Conservation (phyloP, 805 yeast species). For the Yarrowia keelungensis region DNA sequence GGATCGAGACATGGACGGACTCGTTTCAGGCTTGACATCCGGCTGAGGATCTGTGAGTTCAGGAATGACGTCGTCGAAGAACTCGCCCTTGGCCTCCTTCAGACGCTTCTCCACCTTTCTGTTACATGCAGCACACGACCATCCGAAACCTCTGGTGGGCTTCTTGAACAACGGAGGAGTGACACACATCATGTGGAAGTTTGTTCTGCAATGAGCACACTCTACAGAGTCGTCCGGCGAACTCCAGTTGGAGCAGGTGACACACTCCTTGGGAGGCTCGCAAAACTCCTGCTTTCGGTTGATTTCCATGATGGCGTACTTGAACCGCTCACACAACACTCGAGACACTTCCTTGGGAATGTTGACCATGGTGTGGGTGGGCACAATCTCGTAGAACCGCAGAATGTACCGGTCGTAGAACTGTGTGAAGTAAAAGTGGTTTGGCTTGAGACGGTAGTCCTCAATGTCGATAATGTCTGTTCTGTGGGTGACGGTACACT, state of each 20-base stretch:
- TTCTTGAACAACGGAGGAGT: constrained; percentile 82
- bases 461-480: constrained; percentile 69
- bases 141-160: constrained; percentile 86
- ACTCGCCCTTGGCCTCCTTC: constrained; percentile 44
- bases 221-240: constrained; percentile 70
- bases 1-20: constrained; percentile 23
- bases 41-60: constrained; percentile 9
- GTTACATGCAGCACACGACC: constrained; percentile 86
- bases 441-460: constrained; percentile 63
- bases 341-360: constrained; percentile 64
- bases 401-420: constrained; percentile 86
- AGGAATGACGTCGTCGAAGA: constrained; percentile 24
- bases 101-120: constrained; percentile 44
- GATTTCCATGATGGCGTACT: constrained; percentile 75
- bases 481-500: constrained; percentile 70
- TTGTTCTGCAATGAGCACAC: constrained; percentile 77
- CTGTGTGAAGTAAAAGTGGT: constrained; percentile 82
- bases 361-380: constrained; percentile 64
- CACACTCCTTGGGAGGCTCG: constrained; percentile 71
- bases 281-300: constrained; percentile 69
- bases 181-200: constrained; percentile 81
- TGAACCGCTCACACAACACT: constrained; percentile 71
- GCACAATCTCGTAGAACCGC: constrained; percentile 77
- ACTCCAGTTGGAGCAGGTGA: constrained; percentile 86
- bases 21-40: constrained; percentile 10